phyloP scores from a whole-genome alignment of 2,329 filamentous ascomycete species.

The Nemania diffusa region DNA sequence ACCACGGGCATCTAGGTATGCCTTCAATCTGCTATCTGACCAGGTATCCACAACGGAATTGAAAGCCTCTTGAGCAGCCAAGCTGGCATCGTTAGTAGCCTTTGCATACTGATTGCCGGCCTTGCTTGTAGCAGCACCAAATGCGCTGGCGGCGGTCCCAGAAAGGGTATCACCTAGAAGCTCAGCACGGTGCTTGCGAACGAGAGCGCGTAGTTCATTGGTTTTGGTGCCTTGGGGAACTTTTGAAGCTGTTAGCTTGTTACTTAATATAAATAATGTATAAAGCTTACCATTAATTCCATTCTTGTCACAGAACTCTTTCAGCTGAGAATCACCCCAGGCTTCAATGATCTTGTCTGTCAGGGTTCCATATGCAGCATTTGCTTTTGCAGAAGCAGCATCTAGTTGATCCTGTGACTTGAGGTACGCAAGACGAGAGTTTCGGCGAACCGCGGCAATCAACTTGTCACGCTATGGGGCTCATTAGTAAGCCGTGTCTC shows the following conservation, averaged over 20 bases:
- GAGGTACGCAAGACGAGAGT: conserved; percentile 81
- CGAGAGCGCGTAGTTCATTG: conserved; percentile 89
- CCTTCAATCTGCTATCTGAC: conserved; percentile 82
- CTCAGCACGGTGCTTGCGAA: conserved; percentile 84
- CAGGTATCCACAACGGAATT: conserved; percentile 69
- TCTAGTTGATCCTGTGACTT: conserved; percentile 70
- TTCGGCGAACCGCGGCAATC: conserved; percentile 88
- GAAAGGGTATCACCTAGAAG: conserved; percentile 73
- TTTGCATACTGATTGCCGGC: conserved; percentile 81
- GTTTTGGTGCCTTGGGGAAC: conserved; percentile 92
- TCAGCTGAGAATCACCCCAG: conserved; percentile 89
- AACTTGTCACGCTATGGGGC: conserved; percentile 77
- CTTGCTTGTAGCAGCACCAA: conserved; percentile 77
- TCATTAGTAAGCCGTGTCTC: conserved; percentile 34
- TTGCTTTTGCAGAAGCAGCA: conserved; percentile 71
- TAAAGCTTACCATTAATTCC: conserved; percentile 65
- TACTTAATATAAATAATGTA: not conserved
- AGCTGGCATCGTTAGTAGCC: conserved; percentile 74
- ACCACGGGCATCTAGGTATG: conserved; percentile 80
- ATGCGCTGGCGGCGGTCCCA: conserved; percentile 67
- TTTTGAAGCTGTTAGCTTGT: conserved; percentile 50
- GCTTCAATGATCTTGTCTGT: conserved; percentile 87
- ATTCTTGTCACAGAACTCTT: conserved; percentile 93
- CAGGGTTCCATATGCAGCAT: conserved; percentile 76
- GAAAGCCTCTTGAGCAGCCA: conserved; percentile 74